Conservation (phyloP, 1,284 basidiomycete genomes). For the Rhodotorula sp. region DNA sequence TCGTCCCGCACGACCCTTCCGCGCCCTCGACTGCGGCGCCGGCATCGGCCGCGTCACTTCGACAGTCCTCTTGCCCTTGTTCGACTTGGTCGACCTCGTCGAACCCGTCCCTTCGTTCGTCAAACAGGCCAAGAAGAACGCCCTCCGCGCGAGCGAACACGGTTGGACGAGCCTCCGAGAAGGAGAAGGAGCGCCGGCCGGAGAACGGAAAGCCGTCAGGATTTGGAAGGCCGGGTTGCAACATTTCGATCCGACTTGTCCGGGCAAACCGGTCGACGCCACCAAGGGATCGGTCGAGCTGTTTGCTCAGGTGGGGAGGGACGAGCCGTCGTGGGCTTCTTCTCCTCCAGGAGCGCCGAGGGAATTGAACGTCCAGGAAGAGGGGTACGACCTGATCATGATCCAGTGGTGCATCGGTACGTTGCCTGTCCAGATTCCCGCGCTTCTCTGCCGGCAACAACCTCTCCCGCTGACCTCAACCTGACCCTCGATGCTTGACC, state of each 20-base stretch:
- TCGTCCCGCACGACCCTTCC: constrained; percentile 42
- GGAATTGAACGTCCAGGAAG: constrained; percentile 28
- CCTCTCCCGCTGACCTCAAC: neutral
- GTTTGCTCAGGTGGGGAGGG: constrained; percentile 41
- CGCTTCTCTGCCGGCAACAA: too few species aligned
- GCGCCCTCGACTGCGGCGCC: constrained; percentile 80
- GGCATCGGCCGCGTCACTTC: constrained; percentile 88
- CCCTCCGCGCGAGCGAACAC: constrained; percentile 50
- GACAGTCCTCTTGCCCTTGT: constrained; percentile 77
- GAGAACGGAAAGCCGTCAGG: constrained; percentile 66
- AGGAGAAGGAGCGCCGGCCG: constrained; percentile 17
- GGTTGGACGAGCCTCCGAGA: constrained; percentile 62
- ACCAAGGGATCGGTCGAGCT: constrained; percentile 15
- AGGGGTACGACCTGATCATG: constrained; percentile 78
- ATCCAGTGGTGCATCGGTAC: constrained; percentile 85
- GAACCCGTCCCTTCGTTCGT: constrained; percentile 82
- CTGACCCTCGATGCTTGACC: too few species aligned
- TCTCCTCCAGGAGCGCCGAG: constrained; percentile 45
- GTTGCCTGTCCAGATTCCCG: neutral
- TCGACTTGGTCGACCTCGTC: constrained; percentile 78
- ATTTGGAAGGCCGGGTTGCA: constrained; percentile 77
- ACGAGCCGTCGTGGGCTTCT: constrained; percentile 48
- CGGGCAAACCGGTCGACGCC: constrained; percentile 53
- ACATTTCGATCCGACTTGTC: constrained; percentile 66
- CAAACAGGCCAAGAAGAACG: constrained; percentile 60